Conservation (phyloP, 495 filamentous ascomycete species). For the Apodospora peruviana region DNA sequence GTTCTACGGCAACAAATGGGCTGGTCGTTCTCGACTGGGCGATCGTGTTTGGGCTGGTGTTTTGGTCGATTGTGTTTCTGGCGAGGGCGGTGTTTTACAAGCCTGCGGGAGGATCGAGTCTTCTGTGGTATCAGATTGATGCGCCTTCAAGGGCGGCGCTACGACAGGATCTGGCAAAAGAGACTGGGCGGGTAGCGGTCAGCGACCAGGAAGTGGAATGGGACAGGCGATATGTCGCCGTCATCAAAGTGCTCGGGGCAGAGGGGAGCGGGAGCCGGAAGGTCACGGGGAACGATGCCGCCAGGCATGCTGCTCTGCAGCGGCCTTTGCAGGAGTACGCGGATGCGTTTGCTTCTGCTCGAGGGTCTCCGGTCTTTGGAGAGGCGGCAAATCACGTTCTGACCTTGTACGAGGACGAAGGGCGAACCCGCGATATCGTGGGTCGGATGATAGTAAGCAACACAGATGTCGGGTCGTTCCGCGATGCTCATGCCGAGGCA, state of each 20-base stretch:
- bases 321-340: conserved; percentile 4
- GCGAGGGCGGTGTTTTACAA: background rate
- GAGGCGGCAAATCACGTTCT: conserved; percentile 4
- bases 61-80: conserved; percentile 12
- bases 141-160: background rate
- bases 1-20: conserved; percentile 1
- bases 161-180: conserved; percentile 6
- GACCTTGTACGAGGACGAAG: conserved; percentile 4
- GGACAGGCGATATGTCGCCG: conserved; percentile 8
- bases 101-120: too few species aligned
- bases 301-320: conserved; percentile 2
- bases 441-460: conserved; percentile 9
- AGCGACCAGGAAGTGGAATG: conserved; percentile 12
- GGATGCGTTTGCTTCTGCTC: conserved; percentile 6
- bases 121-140: background rate
- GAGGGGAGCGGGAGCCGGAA: background rate
- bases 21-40: conserved; percentile 13
- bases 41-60: conserved; percentile 9
- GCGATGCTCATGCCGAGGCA: conserved; percentile 10
- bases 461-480: conserved; percentile 7
- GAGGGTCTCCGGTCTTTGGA: background rate
- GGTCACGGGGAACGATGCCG: too few species aligned
- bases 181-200: conserved; percentile 7
- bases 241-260: conserved; percentile 1
- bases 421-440: background rate